A percentile compares a stretch with the other conserved stretches of the same genome.
Evolutionary conservation across 2,329 filamentous ascomycete species (phyloP).

Genomic region (Colletotrichum paranaense): DNA sequence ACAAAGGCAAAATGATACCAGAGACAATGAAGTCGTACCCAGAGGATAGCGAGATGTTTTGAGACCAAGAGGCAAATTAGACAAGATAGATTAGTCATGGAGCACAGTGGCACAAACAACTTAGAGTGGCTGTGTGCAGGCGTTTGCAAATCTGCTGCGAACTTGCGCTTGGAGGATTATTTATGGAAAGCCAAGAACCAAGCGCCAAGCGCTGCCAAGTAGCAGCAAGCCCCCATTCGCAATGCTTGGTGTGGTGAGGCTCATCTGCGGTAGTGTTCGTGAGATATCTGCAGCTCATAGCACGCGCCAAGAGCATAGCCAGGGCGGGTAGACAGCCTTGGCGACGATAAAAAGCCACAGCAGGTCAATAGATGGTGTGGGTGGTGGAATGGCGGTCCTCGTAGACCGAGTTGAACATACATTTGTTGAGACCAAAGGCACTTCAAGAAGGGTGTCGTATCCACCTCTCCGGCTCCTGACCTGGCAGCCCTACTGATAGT

Average conservation of each 20-base stretch:
- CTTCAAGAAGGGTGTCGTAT: slow-evolving; percentile 12
- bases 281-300: not conserved
- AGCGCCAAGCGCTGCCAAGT: slow-evolving; percentile 27
- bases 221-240: not conserved
- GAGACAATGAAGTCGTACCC: too few species aligned
- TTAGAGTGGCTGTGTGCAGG: not conserved
- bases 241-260: slow-evolving; percentile 9
- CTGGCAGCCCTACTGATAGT: not conserved
- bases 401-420: not conserved
- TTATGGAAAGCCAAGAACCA: slow-evolving; percentile 10
- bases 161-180: slow-evolving; percentile 6
- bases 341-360: not conserved
- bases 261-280: not conserved
- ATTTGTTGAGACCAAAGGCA: slow-evolving; percentile 24
- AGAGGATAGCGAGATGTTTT: not conserved
- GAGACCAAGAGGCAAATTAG: not conserved
- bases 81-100: not conserved
- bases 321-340: slow-evolving; percentile 21
- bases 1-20: slow-evolving; percentile 8
- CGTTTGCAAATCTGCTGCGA: not conserved
- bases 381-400: not conserved
- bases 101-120: not conserved
- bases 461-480: not conserved
- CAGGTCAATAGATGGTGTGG: not conserved
- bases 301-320: slow-evolving; percentile 1